Conservation (phyloP, 2,329 filamentous ascomycete genomes). For the Phaeosphaeriaceae sp. region DNA sequence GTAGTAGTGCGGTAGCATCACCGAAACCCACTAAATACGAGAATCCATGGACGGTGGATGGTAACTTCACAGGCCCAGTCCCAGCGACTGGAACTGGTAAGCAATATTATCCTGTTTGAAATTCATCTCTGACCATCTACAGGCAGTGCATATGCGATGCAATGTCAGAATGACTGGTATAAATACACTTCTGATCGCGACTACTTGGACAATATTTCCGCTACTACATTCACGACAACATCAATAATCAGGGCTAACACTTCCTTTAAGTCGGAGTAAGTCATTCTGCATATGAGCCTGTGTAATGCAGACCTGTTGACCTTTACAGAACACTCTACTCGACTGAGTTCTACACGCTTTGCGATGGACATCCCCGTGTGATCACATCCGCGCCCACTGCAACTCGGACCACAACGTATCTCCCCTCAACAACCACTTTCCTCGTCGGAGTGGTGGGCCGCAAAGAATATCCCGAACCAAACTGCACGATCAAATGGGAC, state of each 20-base stretch:
- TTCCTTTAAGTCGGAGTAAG: not conserved
- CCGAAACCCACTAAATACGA: conserved; percentile 13
- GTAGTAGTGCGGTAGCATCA: conserved; percentile 5
- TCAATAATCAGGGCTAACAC: not conserved
- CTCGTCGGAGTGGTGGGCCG: not conserved
- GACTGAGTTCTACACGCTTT: conserved; percentile 21
- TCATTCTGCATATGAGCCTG: not conserved
- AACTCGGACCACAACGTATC: conserved; percentile 14
- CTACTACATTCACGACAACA: conserved; percentile 8
- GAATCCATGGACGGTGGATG: conserved; percentile 27
- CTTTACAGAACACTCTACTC: conserved; percentile 14
- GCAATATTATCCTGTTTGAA: not conserved
- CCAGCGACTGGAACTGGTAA: conserved; percentile 17
- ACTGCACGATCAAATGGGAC: conserved; percentile 21
- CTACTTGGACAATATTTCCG: conserved; percentile 12
- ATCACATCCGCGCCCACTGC: conserved; percentile 23
- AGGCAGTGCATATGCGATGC: conserved; percentile 21
- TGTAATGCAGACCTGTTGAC: not conserved
- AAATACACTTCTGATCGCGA: conserved; percentile 16
- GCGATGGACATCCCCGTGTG: conserved; percentile 24
- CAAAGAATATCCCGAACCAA: conserved; percentile 8
- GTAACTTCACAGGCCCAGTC: conserved; percentile 19
- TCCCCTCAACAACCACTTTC: conserved; percentile 12
- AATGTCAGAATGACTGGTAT: conserved; percentile 25
- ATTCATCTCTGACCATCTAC: not conserved